phyloP scores from a whole-genome alignment of 2,329 filamentous ascomycete genomes.

The Alternaria ventricosa region DNA sequence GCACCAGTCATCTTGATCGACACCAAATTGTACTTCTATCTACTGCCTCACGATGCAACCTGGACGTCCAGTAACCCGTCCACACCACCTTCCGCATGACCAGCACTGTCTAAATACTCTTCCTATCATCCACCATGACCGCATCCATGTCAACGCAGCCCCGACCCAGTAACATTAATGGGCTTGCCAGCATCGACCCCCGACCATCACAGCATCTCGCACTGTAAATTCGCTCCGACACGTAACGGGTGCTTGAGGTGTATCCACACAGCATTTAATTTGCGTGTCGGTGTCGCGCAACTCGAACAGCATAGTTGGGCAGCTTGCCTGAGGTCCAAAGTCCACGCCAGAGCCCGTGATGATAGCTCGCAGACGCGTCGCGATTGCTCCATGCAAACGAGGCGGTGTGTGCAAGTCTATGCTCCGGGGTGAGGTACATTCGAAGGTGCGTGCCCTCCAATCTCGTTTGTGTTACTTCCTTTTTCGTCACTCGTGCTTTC shows the following conservation, averaged over 20 bases:
- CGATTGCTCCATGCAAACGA: slow-evolving; percentile 17
- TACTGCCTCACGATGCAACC: slow-evolving; percentile 46
- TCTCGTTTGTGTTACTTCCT: slow-evolving; percentile 29
- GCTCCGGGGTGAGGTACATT: slow-evolving; percentile 18
- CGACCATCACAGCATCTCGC: slow-evolving; percentile 28
- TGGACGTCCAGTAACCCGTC: slow-evolving; percentile 47
- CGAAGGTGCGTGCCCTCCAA: slow-evolving; percentile 37
- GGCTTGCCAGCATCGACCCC: slow-evolving; percentile 32
- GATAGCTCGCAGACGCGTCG: slow-evolving; percentile 11
- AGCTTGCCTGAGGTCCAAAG: neutral
- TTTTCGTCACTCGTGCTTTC: slow-evolving; percentile 15
- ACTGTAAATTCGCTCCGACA: slow-evolving; percentile 27
- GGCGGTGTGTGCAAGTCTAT: slow-evolving; percentile 11
- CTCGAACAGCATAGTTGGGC: neutral
- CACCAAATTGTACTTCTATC: slow-evolving; percentile 54
- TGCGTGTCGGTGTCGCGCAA: neutral
- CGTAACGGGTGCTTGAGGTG: slow-evolving; percentile 11
- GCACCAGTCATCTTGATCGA: slow-evolving; percentile 48
- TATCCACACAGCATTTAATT: neutral
- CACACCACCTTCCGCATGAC: slow-evolving; percentile 44
- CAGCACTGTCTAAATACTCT: slow-evolving; percentile 45
- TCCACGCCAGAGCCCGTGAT: slow-evolving; percentile 25
- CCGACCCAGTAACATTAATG: slow-evolving; percentile 29
- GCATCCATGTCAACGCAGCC: slow-evolving; percentile 38
- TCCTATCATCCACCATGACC: slow-evolving; percentile 42